phyloP scores from a whole-genome alignment of 768 basidiomycete genomes.

The Tubosaeta brunneosetosa region DNA sequence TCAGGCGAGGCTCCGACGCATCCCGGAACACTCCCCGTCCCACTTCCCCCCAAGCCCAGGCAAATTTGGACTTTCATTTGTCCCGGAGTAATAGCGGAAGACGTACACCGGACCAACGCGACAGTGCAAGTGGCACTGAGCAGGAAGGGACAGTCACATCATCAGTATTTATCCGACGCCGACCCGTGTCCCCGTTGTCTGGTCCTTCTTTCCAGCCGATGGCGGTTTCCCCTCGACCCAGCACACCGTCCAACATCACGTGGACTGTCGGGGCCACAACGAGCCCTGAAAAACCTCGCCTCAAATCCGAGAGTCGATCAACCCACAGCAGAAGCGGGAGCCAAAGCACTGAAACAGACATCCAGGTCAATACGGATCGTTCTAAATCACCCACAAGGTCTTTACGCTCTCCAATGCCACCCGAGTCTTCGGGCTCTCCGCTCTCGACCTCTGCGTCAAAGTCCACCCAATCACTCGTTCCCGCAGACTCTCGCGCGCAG shows the following conservation, averaged over 20 bases:
- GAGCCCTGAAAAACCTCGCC: slow-evolving; percentile 30
- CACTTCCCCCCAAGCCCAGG: slow-evolving; percentile 40
- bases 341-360: slow-evolving; percentile 40
- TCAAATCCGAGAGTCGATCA: slow-evolving; percentile 27
- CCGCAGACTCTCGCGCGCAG: slow-evolving; percentile 38
- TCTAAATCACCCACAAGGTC: slow-evolving; percentile 45
- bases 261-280: slow-evolving; percentile 48
- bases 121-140: slow-evolving; percentile 32
- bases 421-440: slow-evolving; percentile 55
- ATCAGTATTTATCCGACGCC: slow-evolving; percentile 50
- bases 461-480: slow-evolving; percentile 29
- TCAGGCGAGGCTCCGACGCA: slow-evolving; percentile 54
- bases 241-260: slow-evolving; percentile 72
- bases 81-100: slow-evolving; percentile 61
- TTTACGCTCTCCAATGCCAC: slow-evolving; percentile 50
- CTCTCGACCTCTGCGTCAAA: slow-evolving; percentile 18
- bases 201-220: slow-evolving; percentile 57
- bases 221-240: slow-evolving; percentile 45
- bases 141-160: slow-evolving; percentile 46
- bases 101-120: slow-evolving; percentile 54
- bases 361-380: slow-evolving; percentile 26
- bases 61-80: slow-evolving; percentile 43
- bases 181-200: slow-evolving; percentile 72
- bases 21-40: slow-evolving; percentile 47
- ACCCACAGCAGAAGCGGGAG: slow-evolving; percentile 57